Percentiles rank a stretch among this genome's conserved stretches.
These are phyloP conservation scores for Aspergillus intermedius DNA, from an alignment of 2,329 filamentous ascomycete species.

Conservation along the genomic window DNA sequence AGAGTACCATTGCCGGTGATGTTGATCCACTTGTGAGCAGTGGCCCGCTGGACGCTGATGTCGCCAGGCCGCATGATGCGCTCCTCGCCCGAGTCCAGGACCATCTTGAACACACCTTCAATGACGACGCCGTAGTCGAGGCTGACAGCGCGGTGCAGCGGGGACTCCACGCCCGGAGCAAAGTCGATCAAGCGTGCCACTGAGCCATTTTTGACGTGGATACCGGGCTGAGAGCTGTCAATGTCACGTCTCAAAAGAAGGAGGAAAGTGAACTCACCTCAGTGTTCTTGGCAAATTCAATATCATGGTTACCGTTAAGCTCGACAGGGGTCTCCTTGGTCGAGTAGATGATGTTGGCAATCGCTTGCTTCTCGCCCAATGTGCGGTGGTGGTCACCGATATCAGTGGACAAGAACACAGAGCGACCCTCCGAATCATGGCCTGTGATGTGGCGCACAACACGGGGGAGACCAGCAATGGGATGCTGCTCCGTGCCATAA, in stretches of 20 bases:
- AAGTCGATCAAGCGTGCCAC: conserved; percentile 1
- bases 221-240: neutral
- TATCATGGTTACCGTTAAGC: conserved; percentile 1
- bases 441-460: conserved; percentile 1
- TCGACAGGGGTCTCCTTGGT: neutral
- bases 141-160: conserved; percentile 4
- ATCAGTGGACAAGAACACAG: neutral
- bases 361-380: neutral
- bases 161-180: conserved; percentile 1
- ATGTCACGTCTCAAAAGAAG: too few species aligned
- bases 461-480: neutral
- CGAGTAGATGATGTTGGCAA: neutral
- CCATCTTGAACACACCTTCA: conserved; percentile 6
- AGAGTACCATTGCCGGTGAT: neutral
- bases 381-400: neutral
- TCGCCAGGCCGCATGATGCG: conserved; percentile 5
- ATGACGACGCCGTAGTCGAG: conserved; percentile 2
- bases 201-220: neutral
- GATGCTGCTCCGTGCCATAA: neutral
- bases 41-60: conserved; percentile 3
- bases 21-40: conserved; percentile 5
- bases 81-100: conserved; percentile 4
- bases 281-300: neutral
- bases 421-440: conserved; percentile 1
- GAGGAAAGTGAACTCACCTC: neutral